These are phyloP conservation scores for Zymoseptoria brevis DNA, from an alignment of 2,329 filamentous ascomycete genomes.

Conservation along the genomic window DNA sequence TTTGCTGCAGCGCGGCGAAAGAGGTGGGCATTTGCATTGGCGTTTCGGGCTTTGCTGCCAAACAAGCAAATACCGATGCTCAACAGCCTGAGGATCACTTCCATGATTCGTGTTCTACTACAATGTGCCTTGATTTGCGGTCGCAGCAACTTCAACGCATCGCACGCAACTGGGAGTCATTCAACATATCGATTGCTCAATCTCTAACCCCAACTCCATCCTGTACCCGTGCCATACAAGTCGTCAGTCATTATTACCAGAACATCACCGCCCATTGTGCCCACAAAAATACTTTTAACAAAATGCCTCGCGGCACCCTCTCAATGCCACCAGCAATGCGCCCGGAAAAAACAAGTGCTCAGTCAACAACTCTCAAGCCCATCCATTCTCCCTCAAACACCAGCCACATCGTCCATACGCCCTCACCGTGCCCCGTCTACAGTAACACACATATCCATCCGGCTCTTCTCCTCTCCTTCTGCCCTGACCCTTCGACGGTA, in stretches of 20 bases:
- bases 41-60: too few relatives aligned
- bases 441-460: slow-evolving; percentile 25
- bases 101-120: not conserved
- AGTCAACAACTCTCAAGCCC: slow-evolving; percentile 17
- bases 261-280: not conserved
- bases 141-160: too few relatives aligned
- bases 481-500: slow-evolving; percentile 1
- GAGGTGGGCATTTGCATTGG: too few relatives aligned
- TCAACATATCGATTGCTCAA: not conserved
- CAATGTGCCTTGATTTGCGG: too few relatives aligned
- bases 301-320: slow-evolving; percentile 23
- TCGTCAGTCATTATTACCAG: not conserved
- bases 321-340: slow-evolving; percentile 2
- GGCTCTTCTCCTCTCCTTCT: slow-evolving; percentile 3
- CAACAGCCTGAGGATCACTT: too few relatives aligned
- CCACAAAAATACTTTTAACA: not conserved
- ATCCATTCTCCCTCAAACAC: slow-evolving; percentile 38
- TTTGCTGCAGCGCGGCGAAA: too few relatives aligned
- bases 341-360: not conserved
- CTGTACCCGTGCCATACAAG: not conserved
- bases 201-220: not conserved
- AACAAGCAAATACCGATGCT: too few relatives aligned
- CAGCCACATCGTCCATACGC: slow-evolving; percentile 37
- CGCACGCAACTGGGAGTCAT: not conserved
- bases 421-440: slow-evolving; percentile 30